These are phyloP conservation scores for Protea cynaroides DNA, from an alignment of 164 flowering plant species.

Conservation along the genomic window DNA sequence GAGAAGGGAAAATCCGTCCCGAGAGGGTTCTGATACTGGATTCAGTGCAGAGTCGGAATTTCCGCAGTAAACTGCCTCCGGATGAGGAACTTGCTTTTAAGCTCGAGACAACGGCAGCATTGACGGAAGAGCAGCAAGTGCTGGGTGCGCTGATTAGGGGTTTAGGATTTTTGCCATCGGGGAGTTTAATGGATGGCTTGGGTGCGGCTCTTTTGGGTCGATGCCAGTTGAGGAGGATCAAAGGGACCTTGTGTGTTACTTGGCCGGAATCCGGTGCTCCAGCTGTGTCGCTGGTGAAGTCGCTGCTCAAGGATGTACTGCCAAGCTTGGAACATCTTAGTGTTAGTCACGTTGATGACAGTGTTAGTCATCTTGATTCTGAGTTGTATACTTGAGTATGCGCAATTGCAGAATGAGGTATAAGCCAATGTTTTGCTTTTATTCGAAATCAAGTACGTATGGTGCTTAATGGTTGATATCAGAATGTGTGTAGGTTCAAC, in stretches of 20 bases:
- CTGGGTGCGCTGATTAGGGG: constrained; percentile 22
- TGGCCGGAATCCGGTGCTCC: constrained; percentile 65
- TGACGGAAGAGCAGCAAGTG: constrained; percentile 27
- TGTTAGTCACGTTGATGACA: constrained; percentile 9
- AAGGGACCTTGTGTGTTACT: constrained; percentile 48
- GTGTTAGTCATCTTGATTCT: constrained; percentile 28
- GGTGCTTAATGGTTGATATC: no score
- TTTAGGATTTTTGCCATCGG: constrained; percentile 63
- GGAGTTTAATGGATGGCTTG: constrained; percentile 73
- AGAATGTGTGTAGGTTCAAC: no score
- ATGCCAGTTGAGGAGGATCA: constrained; percentile 55
- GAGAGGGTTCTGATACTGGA: constrained; percentile 60
- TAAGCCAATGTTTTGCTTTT: no score
- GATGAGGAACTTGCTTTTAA: constrained; percentile 60
- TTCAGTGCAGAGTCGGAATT: constrained; percentile 54
- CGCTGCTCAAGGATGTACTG: constrained; percentile 37
- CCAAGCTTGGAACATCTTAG: constrained; percentile 27
- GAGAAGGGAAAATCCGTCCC: constrained; percentile 40
- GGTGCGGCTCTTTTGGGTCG: constrained; percentile 59
- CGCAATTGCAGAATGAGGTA: no score
- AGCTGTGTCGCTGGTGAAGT: constrained; percentile 35
- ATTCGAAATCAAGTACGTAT: no score
- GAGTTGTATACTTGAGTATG: constrained; percentile 70
- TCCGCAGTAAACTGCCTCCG: constrained; percentile 55
- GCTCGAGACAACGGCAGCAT: constrained; percentile 41